These are phyloP conservation scores for Neonectria punicea DNA, from an alignment of 2,329 filamentous ascomycete species.

Conservation along the genomic window DNA sequence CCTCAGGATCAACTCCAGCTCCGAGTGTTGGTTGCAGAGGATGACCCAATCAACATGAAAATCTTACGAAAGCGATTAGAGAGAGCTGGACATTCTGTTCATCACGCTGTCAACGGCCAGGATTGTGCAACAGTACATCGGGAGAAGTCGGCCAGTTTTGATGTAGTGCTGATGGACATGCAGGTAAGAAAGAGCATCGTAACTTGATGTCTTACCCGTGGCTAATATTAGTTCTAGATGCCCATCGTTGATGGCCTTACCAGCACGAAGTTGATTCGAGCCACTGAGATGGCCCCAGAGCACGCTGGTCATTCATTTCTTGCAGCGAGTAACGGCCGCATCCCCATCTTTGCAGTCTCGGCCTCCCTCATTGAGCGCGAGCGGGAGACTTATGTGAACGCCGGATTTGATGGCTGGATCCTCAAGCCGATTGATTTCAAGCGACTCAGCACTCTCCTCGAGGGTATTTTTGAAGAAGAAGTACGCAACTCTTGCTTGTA, in stretches of 20 bases:
- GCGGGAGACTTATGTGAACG: slow-evolving; percentile 74
- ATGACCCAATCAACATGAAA: slow-evolving; percentile 87
- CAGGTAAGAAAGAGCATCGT: slow-evolving; percentile 68
- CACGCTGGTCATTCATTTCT: slow-evolving; percentile 65
- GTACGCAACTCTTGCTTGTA: slow-evolving; percentile 74
- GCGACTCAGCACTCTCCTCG: slow-evolving; percentile 74
- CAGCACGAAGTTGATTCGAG: slow-evolving; percentile 85
- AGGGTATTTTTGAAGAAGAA: slow-evolving; percentile 72
- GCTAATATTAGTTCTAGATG: slow-evolving; percentile 69
- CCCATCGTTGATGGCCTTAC: slow-evolving; percentile 87
- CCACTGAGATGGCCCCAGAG: slow-evolving; percentile 68
- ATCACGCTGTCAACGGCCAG: slow-evolving; percentile 82
- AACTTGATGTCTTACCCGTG: background rate
- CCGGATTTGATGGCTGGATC: slow-evolving; percentile 92
- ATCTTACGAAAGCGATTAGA: slow-evolving; percentile 84
- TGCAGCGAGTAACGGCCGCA: slow-evolving; percentile 69
- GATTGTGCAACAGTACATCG: slow-evolving; percentile 80
- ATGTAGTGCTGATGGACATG: slow-evolving; percentile 92
- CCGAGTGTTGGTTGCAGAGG: slow-evolving; percentile 82
- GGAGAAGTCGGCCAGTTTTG: slow-evolving; percentile 71
- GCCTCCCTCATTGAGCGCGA: slow-evolving; percentile 81
- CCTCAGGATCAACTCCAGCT: slow-evolving; percentile 49
- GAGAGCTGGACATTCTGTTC: slow-evolving; percentile 77
- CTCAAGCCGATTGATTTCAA: slow-evolving; percentile 88
- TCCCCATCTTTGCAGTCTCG: slow-evolving; percentile 88